Percentiles rank a stretch among this genome's conserved stretches.
Evolutionary conservation across 2,329 filamentous ascomycete genomes (phyloP).

Genomic region (Cordyceps cateniannulata): DNA sequence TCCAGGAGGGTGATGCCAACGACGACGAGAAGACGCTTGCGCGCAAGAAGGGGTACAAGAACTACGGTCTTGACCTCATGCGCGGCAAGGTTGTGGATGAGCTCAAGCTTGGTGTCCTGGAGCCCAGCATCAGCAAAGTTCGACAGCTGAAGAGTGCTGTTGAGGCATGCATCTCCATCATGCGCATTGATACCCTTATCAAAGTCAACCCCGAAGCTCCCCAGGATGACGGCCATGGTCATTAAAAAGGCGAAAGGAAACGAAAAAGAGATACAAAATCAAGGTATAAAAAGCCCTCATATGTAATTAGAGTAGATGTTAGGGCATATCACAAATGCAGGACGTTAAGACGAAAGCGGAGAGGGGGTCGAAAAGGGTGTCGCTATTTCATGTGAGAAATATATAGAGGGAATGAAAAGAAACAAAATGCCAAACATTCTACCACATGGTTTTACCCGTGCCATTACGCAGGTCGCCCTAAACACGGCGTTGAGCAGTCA

Average conservation of each 20-base stretch:
- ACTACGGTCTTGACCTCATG: slow-evolving; percentile 88
- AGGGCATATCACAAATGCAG: slow-evolving; percentile 3
- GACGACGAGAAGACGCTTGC: slow-evolving; percentile 86
- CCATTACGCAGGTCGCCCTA: not conserved
- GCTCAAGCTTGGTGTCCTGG: slow-evolving; percentile 89
- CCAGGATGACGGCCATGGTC: slow-evolving; percentile 75
- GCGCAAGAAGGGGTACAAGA: slow-evolving; percentile 96
- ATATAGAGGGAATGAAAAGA: not conserved
- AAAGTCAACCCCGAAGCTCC: slow-evolving; percentile 89
- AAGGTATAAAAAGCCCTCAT: slow-evolving; percentile 7
- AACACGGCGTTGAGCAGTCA: not conserved
- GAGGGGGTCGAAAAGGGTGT: not conserved
- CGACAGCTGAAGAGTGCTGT: slow-evolving; percentile 97
- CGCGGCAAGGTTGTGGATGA: slow-evolving; percentile 89
- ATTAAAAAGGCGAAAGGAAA: slow-evolving; percentile 43
- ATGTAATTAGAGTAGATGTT: slow-evolving; percentile 10
- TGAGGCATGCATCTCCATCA: slow-evolving; percentile 97
- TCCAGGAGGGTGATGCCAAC: slow-evolving; percentile 73
- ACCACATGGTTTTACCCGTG: not conserved
- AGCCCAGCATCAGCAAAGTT: slow-evolving; percentile 97
- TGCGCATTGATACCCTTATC: slow-evolving; percentile 98
- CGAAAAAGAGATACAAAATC: slow-evolving; percentile 13
- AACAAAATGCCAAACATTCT: not conserved
- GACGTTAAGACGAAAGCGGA: not conserved
- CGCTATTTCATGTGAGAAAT: not conserved